Base-by-base conservation (phyloP, 306 rosid species). In the Medicago ruthenica region DNA sequence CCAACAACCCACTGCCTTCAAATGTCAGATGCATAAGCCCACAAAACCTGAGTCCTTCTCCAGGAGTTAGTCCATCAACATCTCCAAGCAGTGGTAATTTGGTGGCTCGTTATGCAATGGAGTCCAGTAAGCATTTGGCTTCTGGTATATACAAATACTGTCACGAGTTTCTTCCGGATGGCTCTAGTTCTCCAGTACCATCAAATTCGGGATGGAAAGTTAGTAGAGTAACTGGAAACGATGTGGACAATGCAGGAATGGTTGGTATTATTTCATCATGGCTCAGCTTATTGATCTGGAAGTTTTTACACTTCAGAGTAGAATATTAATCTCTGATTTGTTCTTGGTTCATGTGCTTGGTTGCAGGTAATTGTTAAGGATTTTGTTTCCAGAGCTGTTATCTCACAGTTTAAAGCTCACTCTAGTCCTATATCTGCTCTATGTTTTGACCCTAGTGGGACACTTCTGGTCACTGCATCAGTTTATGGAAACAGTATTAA, bases 391-490 rank as follows among this genome's bases (percentile, higher is more conserved):
- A 68, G 85, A 75, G 90, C 86, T 71, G 69, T 93, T 78, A 82
- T 93, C 70, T 86, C 97, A 9, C 97, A 93, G 65, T 90, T 93
- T 62, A 93, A 88, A 81, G 98, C 98, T 70, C 98, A 93, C 71
- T 82, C 96, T 57, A 91, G 93, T 83, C 97, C 98, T 21, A 83
- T 93, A 73, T 91, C 98, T 83, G 98, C 98, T 5, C 85, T 93
- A 58, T 91, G 96, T 86, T 93, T 93, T 66, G 98, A 93, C 62
- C 92, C 89, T 47, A 93, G 98, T 81, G 98, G 97, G 71, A 91
- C 97, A 18, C 98, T 93, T 81, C 85, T 93, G 63, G 98, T 91
- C 83, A 93, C 93, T 48, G 97, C 96, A 72, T 93, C 98, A 4
- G 63, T 93, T 17, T 82, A 89, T 88, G 98, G 98, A 67, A 93